Percentiles rank a stretch among this genome's conserved stretches.
phyloP scores from a whole-genome alignment of 768 basidiomycete genomes.

The Xanthoconium stramineum region DNA sequence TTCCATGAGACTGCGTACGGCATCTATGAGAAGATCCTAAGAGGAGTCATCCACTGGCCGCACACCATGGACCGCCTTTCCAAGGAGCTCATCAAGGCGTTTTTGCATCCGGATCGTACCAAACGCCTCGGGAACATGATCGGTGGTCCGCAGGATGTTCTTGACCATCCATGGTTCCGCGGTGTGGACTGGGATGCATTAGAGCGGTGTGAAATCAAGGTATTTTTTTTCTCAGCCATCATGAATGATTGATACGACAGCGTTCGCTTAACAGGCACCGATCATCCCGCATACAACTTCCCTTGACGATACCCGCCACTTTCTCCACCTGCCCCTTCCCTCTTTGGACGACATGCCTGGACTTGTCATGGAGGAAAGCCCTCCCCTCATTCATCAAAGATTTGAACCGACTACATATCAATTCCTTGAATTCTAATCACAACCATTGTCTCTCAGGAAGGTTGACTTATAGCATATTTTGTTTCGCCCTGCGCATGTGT shows the following conservation, averaged over 20 bases:
- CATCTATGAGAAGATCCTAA: conserved; percentile 96
- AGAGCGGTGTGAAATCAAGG: conserved; percentile 82
- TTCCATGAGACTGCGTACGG: conserved; percentile 97
- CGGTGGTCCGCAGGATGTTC: conserved; percentile 87
- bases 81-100: conserved; percentile 80
- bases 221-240: conserved; percentile 35
- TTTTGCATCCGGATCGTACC: conserved; percentile 88
- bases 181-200: conserved; percentile 92
- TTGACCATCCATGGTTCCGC: conserved; percentile 92
- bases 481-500: conserved; percentile 5
- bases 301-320: conserved; percentile 82
- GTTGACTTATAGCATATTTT: conserved; percentile 30
- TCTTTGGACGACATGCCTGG: conserved; percentile 78
- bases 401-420: conserved; percentile 69
- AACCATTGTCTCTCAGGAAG: conserved; percentile 7
- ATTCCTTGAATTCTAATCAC: conserved; percentile 70
- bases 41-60: conserved; percentile 89
- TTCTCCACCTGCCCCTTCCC: conserved; percentile 76
- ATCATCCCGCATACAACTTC: conserved; percentile 82
- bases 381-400: conserved; percentile 55
- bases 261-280: conserved; percentile 56
- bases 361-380: conserved; percentile 60
- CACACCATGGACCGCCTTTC: conserved; percentile 85
- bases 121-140: conserved; percentile 92
- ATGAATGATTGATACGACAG: neutral